Base-by-base conservation (phyloP, 306 rosid species). In the Psophocarpus tetragonolobus region DNA sequence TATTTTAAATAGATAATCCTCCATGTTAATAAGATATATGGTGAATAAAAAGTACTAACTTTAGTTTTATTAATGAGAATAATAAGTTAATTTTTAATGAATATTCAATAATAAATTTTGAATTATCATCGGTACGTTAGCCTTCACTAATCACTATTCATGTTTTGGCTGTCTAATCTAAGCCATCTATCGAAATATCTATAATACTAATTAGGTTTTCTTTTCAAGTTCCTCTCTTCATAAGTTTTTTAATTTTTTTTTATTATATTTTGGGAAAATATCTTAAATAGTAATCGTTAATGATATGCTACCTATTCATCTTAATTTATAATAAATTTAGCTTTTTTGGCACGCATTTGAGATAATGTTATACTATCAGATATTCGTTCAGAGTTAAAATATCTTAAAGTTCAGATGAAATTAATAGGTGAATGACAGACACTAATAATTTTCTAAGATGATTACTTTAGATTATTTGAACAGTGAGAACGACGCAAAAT, bases 31-130 rank as follows among this genome's bases (percentile, higher is more conserved):
- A 29, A 29, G 4, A 29, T 29, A 29, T 3, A 11, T 2, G 45
- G 11, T 1, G 18, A 44, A 8, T 2, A 38, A 0, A 38, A 38
- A 0, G 47, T 41, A 9, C 15, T 72, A 3, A 45, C 68, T 61
- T 71, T 76, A 75, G 74, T 62, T 54, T 82, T 41, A 32, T 64
- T 71, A 54, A 45, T 27, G 32, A 54, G 42, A 65, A 30, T 23
- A 76, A 64, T 45, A 39, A 47, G 41, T 41, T 57, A 73, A 51
- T 53, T 9, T 17, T 2, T 32, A 47, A 33, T 13, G 17, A 7
- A 74, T 7, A 54, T 42, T 56, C 35, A 17, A 21, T 9, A 63
- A 29, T 10, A 71, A 35, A 61, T 32, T 27, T 53, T 61, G 62
- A 61, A 65, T 64, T 53, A 60, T 60, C 21, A 42, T n/a, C n/a